Evolutionary conservation across 768 basidiomycete genomes (phyloP).

Genomic region (Auricularia heimuer): DNA sequence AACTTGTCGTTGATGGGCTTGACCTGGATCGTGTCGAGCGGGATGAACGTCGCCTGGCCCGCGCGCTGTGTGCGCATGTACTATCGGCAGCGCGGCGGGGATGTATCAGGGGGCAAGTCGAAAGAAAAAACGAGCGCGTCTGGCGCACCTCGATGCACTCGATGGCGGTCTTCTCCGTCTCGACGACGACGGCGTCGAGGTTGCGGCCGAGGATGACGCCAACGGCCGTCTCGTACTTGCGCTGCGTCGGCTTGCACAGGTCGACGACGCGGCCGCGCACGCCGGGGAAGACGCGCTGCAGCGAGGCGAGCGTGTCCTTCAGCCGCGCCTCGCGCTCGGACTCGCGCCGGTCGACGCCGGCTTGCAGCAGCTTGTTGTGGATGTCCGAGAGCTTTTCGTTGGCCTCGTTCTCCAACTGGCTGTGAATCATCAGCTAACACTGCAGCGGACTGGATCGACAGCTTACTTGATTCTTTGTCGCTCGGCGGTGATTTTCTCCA

Average conservation of each 20-base stretch:
- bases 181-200: constrained; percentile 91
- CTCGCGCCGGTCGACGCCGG: constrained; percentile 81
- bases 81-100: constrained; percentile 24
- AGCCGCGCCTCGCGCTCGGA: constrained; percentile 73
- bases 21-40: constrained; percentile 93
- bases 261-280: constrained; percentile 90
- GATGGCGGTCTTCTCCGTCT: constrained; percentile 93
- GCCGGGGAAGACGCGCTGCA: constrained; percentile 88
- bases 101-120: too few species aligned
- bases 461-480: constrained; percentile 66
- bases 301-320: constrained; percentile 73
- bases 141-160: constrained; percentile 83
- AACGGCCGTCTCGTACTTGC: constrained; percentile 88
- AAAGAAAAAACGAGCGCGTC: too few species aligned
- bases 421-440: constrained; percentile 21
- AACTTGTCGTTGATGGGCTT: constrained; percentile 93
- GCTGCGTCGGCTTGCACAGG: constrained; percentile 85
- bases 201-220: constrained; percentile 88
- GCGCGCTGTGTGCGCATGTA: constrained; percentile 93
- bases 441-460: background rate
- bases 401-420: constrained; percentile 81
- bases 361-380: constrained; percentile 78
- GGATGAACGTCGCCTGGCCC: constrained; percentile 95
- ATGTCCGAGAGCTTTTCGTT: constrained; percentile 84
- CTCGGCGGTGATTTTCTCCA: constrained; percentile 82